Base-by-base conservation (phyloP, 2,329 filamentous ascomycete genomes). In the Paramyrothecium sp. region DNA sequence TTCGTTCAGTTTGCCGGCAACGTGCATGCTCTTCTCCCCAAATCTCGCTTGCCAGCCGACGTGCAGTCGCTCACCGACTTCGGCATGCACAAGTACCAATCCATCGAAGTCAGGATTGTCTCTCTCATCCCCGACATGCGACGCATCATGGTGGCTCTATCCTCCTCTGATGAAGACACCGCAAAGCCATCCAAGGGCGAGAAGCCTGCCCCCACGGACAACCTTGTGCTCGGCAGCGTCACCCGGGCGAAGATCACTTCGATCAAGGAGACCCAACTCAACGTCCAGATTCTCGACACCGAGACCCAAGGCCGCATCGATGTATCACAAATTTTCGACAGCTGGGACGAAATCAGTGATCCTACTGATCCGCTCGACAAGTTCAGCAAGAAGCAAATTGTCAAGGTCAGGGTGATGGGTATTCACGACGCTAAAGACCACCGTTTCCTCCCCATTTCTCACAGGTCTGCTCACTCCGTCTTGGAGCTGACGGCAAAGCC, bases 351-450 rank as follows among this genome's bases (percentile, higher is more conserved):
- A 48, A 95, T 99, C 66, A 81, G 86, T 56, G 87, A 97, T 68
- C 84, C 88, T 57, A 97, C 94, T 73, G 81, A 86, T 26, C 94
- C 95, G 2, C 79, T 98, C n/a, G 65, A 68, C 56, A 82, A 84
- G 60, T 96, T 96, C 75, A 83, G 85, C 60, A 78, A 82, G 53
- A 89, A 90, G 64, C 85, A 94, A 57, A 77, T 87, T 50, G 75
- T 97, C 30, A 78, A 84, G 16, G 92, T 93, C 44, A 89, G 88
- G 67, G 83, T 97, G 41, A 80, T 98, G 38, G 94, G 93, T 61
- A 82, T 96, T 33, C 94, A 98, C 69, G 92, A 97, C 74, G 90
- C 92, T 53, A 88, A 89, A 63, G 96, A 91, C 65, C 91, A 97
- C 73, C 88, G 89, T 50, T 99, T 97, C 77, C 80, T 99, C 47